Conservation (phyloP, 1,284 basidiomycete species). For the Cryptococcus neoformans region DNA sequence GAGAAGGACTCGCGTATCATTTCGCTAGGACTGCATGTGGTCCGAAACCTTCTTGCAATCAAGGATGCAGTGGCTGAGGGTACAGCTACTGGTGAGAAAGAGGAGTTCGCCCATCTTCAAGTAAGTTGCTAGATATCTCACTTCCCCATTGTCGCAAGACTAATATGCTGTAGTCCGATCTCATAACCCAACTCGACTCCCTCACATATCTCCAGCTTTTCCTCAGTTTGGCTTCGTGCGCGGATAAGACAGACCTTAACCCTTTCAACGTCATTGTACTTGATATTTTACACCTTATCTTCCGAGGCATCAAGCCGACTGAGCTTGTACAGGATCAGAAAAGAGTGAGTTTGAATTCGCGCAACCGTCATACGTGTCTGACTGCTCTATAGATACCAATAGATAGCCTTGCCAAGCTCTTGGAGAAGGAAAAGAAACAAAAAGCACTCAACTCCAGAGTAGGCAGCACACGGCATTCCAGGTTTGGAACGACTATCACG, state of each 20-base stretch:
- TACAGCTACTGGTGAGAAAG: slow-evolving; percentile 66
- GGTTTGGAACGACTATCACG: slow-evolving; percentile 88
- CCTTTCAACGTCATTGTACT: slow-evolving; percentile 81
- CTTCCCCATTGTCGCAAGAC: not conserved
- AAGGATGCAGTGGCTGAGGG: slow-evolving; percentile 71
- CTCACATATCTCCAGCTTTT: slow-evolving; percentile 74
- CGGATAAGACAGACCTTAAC: slow-evolving; percentile 69
- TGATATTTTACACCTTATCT: slow-evolving; percentile 84
- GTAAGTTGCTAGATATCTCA: slow-evolving; percentile 21
- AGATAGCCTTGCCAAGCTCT: slow-evolving; percentile 62
- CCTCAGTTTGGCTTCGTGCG: slow-evolving; percentile 75
- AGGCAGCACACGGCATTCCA: slow-evolving; percentile 73
- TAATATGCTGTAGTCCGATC: slow-evolving; percentile 53
- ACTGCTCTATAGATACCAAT: slow-evolving; percentile 56
- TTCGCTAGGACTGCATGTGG: slow-evolving; percentile 79
- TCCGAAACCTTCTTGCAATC: slow-evolving; percentile 87
- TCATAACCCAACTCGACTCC: slow-evolving; percentile 68
- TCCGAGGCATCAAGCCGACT: slow-evolving; percentile 67
- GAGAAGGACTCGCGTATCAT: slow-evolving; percentile 81
- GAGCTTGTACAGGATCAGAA: slow-evolving; percentile 64
- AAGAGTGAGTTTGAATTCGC: slow-evolving; percentile 42
- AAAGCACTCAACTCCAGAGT: slow-evolving; percentile 55
- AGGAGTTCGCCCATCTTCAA: slow-evolving; percentile 72
- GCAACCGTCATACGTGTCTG: slow-evolving; percentile 50
- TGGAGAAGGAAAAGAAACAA: slow-evolving; percentile 65